Percentiles rank a stretch among this genome's conserved stretches.
phyloP scores from a whole-genome alignment of 2,329 filamentous ascomycete species.

The Arthrinium phaeospermum region DNA sequence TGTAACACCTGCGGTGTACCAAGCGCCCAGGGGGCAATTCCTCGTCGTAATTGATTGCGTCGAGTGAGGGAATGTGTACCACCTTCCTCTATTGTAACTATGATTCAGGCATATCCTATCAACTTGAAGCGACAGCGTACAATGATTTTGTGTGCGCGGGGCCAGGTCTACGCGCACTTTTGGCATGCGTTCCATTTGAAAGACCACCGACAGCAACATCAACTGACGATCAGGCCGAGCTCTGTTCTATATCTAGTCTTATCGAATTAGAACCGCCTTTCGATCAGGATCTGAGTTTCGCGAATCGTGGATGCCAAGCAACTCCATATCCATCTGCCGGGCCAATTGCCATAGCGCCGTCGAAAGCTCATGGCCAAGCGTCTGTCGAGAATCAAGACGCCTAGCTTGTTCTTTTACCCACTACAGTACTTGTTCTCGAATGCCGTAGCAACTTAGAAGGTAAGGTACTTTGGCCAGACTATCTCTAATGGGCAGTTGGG shows the following conservation, averaged over 20 bases:
- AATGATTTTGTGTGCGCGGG: neutral
- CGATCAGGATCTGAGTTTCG: neutral
- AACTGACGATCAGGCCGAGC: neutral
- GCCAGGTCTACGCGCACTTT: neutral
- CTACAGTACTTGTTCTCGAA: neutral
- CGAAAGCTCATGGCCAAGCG: neutral
- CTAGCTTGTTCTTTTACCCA: neutral
- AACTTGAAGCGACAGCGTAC: too few species aligned
- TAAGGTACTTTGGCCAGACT: neutral
- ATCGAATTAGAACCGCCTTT: neutral
- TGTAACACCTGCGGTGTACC: neutral
- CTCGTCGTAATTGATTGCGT: neutral
- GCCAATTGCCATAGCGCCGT: neutral
- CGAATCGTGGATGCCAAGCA: conserved; percentile 4
- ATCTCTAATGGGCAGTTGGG: neutral
- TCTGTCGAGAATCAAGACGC: neutral
- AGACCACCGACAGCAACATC: neutral
- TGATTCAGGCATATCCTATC: neutral
- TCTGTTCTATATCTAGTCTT: neutral
- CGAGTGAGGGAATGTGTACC: neutral
- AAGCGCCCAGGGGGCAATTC: neutral
- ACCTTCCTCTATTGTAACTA: neutral
- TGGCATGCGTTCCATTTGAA: neutral
- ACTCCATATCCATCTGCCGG: neutral
- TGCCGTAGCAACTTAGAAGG: neutral